Percentiles rank a stretch among this genome's conserved stretches.
Conservation (phyloP, 2,329 filamentous ascomycete genomes). For the Epichloe coenophiala region DNA sequence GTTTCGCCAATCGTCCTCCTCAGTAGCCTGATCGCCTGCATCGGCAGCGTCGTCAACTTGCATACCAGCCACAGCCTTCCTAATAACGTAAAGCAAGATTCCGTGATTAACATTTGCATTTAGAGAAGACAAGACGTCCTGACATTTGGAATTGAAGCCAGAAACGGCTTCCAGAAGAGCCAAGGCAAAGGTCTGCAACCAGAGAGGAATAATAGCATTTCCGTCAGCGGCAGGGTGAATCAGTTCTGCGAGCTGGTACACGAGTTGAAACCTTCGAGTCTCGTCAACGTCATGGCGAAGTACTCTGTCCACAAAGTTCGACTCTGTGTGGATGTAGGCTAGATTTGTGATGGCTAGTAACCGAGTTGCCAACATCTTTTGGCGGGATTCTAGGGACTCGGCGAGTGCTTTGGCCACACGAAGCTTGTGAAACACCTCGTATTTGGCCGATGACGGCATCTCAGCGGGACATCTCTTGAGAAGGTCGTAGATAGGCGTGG, state of each 20-base stretch:
- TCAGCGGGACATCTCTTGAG: conserved; percentile 43
- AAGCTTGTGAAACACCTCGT: conserved; percentile 74
- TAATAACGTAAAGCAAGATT: conserved; percentile 80
- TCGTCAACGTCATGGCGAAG: conserved; percentile 81
- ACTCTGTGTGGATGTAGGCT: conserved; percentile 75
- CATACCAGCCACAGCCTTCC: conserved; percentile 80
- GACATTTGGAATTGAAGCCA: conserved; percentile 59
- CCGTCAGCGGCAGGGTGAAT: conserved; percentile 70
- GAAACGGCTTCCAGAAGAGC: conserved; percentile 75
- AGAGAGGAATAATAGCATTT: conserved; percentile 52
- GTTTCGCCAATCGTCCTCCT: conserved; percentile 78
- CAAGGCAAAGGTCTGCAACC: conserved; percentile 72
- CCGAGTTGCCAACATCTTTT: conserved; percentile 66
- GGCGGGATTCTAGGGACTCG: conserved; percentile 50
- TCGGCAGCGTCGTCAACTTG: conserved; percentile 40
- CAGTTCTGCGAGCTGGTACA: conserved; percentile 84
- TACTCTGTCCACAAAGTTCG: conserved; percentile 72
- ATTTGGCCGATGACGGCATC: conserved; percentile 59
- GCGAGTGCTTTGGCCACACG: conserved; percentile 72
- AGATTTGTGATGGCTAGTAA: conserved; percentile 82
- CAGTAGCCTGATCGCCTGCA: conserved; percentile 45
- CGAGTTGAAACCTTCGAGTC: conserved; percentile 74
- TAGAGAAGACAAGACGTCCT: conserved; percentile 79
- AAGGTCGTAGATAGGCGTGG: conserved; percentile 42
- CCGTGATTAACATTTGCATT: conserved; percentile 95